Percentiles rank a stretch among this genome's conserved stretches.
Conservation (phyloP, 1,284 basidiomycete species). For the Cutaneotrichosporon cutaneum region DNA sequence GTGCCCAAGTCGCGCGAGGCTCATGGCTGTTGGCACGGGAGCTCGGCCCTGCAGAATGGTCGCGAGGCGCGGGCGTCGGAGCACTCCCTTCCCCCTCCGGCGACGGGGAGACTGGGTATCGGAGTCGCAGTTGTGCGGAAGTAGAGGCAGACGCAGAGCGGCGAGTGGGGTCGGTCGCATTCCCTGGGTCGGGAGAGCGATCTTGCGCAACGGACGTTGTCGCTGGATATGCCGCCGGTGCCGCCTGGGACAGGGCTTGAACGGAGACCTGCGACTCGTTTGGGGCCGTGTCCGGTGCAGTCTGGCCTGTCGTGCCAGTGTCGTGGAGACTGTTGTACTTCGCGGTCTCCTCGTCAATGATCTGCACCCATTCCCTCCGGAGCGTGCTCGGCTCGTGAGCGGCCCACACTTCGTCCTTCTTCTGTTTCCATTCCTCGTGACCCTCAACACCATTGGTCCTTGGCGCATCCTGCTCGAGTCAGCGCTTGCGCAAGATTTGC, state of each 20-base stretch:
- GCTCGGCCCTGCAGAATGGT: neutral
- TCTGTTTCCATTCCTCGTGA: slow-evolving; percentile 15
- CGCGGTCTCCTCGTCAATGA: slow-evolving; percentile 25
- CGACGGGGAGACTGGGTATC: neutral
- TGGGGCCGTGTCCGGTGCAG: neutral
- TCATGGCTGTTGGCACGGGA: neutral
- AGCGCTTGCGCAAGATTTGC: neutral
- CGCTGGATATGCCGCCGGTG: neutral
- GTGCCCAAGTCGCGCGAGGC: neutral
- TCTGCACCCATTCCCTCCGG: slow-evolving; percentile 21
- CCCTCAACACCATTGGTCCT: slow-evolving; percentile 13
- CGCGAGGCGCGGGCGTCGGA: neutral
- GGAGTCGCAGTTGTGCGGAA: neutral
- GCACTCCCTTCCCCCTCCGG: neutral
- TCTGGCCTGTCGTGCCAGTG: neutral
- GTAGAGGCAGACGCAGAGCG: neutral
- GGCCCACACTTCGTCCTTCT: slow-evolving; percentile 23
- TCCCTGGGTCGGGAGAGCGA: neutral
- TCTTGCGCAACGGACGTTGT: neutral
- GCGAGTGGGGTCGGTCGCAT: neutral
- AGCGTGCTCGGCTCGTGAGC: slow-evolving; percentile 19
- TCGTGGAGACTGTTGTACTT: slow-evolving; percentile 4
- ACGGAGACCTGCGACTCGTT: slow-evolving; percentile 6
- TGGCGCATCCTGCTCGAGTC: slow-evolving; percentile 26
- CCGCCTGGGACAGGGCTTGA: neutral